Conservation (phyloP, 805 yeast genomes). For the Saccharomycopsis sp. region DNA sequence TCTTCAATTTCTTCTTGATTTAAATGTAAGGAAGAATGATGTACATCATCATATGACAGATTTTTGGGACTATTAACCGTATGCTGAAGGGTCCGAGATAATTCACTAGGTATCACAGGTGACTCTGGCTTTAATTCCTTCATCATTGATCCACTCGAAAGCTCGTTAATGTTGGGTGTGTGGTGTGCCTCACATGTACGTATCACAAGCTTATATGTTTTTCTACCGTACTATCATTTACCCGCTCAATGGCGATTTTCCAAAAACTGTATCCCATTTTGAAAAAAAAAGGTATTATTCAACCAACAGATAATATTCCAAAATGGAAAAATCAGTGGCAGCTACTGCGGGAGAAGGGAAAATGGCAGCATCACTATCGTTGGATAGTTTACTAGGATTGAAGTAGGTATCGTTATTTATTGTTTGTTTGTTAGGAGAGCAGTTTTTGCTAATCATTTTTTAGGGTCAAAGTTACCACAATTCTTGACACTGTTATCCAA, state of each 20-base stretch:
- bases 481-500: slow-evolving; percentile 46
- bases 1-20: slow-evolving; percentile 27
- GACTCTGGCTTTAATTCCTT: slow-evolving; percentile 7
- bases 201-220: too few species aligned
- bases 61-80: slow-evolving; percentile 8
- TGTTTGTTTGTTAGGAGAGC: neutral
- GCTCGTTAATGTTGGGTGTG: too few species aligned
- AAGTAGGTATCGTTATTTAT: slow-evolving; percentile 26
- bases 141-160: too few species aligned
- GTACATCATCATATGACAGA: slow-evolving; percentile 3
- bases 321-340: too few species aligned
- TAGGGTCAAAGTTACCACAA: slow-evolving; percentile 55
- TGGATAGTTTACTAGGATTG: slow-evolving; percentile 30
- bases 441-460: slow-evolving; percentile 6
- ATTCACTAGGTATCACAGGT: neutral
- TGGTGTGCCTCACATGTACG: too few species aligned
- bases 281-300: too few species aligned
- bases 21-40: neutral
- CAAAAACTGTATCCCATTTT: too few species aligned
- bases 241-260: too few species aligned
- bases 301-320: too few species aligned
- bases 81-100: neutral
- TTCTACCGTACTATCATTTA: too few species aligned
- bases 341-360: too few species aligned
- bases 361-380: slow-evolving; percentile 8